These are phyloP conservation scores for Lipomyces oligophaga DNA, from an alignment of 805 yeast genomes.

Conservation along the genomic window DNA sequence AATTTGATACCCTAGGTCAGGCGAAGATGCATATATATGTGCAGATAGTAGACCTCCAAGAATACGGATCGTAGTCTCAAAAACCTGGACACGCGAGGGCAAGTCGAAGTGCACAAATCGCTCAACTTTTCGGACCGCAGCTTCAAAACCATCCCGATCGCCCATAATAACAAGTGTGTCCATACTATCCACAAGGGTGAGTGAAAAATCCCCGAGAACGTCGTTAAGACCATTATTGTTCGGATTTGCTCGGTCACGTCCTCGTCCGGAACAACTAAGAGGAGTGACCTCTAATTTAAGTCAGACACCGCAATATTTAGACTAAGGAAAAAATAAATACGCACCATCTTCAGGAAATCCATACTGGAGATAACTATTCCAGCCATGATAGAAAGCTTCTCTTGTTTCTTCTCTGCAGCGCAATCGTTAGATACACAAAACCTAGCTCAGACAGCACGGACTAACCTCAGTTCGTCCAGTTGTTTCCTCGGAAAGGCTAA, in stretches of 20 bases:
- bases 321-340: background rate
- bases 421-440: too few relatives aligned
- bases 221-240: constrained; percentile 66
- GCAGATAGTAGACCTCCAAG: constrained; percentile 78
- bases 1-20: constrained; percentile 43
- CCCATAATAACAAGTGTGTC: constrained; percentile 70
- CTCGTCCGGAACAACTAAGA: constrained; percentile 61
- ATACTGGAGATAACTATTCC: constrained; percentile 59
- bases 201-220: constrained; percentile 77
- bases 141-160: constrained; percentile 53
- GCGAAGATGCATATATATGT: constrained; percentile 64
- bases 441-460: too few relatives aligned
- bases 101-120: constrained; percentile 49
- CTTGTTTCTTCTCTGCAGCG: constrained; percentile 28
- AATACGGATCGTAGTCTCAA: constrained; percentile 78
- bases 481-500: constrained; percentile 21
- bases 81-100: constrained; percentile 77
- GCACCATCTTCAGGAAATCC: constrained; percentile 76
- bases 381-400: constrained; percentile 65
- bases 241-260: constrained; percentile 55
- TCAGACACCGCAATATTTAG: background rate
- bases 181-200: constrained; percentile 72
- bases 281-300: constrained; percentile 55
- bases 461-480: too few relatives aligned
- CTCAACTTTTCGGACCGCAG: constrained; percentile 44